These are phyloP conservation scores for Hippophae rhamnoides DNA, from an alignment of 306 rosid species.

Conservation along the genomic window DNA sequence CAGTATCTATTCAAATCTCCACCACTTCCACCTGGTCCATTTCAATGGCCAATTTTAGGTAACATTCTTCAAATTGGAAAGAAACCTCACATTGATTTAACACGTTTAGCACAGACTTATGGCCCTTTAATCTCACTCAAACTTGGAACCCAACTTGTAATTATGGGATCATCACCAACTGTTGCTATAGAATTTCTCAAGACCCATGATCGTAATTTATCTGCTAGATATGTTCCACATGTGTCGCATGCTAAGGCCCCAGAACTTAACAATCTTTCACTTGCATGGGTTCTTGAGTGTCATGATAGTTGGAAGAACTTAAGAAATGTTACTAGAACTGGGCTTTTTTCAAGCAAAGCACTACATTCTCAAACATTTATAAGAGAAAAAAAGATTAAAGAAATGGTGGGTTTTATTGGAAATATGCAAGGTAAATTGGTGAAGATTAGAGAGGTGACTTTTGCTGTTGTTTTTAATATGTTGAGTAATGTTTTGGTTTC, in stretches of 20 bases:
- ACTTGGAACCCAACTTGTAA: constrained; percentile 11
- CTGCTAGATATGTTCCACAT: constrained; percentile 5
- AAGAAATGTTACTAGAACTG: not conserved
- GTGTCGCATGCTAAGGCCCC: not conserved
- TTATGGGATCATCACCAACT: constrained; percentile 4
- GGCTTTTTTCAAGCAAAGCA: constrained; percentile 1
- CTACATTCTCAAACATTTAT: not conserved
- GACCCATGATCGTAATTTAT: constrained; percentile 9
- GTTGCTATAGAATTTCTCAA: constrained; percentile 18
- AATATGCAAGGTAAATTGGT: constrained; percentile 5
- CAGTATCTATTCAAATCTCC: not conserved
- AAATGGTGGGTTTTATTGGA: constrained; percentile 7
- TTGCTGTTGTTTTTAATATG: not conserved
- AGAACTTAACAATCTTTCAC: not conserved
- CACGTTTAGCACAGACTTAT: not conserved
- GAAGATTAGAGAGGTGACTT: constrained; percentile 1
- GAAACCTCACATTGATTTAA: not conserved
- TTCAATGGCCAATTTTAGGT: constrained; percentile 20
- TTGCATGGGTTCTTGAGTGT: constrained; percentile 13
- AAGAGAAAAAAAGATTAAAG: constrained; percentile 8
- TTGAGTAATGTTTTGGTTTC: constrained; percentile 9
- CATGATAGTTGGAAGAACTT: constrained; percentile 11
- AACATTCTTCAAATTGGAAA: constrained; percentile 7
- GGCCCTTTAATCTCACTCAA: constrained; percentile 16
- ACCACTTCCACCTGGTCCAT: constrained; percentile 16